A percentile compares a stretch with the other conserved stretches of the same genome.
phyloP scores from a whole-genome alignment of 2,329 filamentous ascomycete species.

The Zymoseptoria passerinii region DNA sequence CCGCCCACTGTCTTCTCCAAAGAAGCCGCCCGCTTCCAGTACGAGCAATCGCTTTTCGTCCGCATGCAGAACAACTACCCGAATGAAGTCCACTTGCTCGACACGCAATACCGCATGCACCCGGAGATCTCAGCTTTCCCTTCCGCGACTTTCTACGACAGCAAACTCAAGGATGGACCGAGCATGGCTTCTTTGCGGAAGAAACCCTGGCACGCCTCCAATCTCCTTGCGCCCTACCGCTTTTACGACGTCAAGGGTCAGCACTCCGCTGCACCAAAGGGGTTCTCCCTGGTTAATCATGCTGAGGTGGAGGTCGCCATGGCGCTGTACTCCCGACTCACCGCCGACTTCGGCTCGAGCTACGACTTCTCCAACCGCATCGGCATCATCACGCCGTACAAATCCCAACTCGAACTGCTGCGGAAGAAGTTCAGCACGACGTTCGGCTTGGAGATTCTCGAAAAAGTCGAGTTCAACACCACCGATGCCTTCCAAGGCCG shows the following conservation, averaged over 20 bases:
- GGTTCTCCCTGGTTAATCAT: constrained; percentile 83
- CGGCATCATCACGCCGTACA: constrained; percentile 97
- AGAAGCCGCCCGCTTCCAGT: constrained; percentile 83
- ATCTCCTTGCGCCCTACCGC: constrained; percentile 79
- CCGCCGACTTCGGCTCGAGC: constrained; percentile 52
- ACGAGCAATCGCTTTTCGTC: constrained; percentile 96
- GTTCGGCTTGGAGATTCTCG: constrained; percentile 68
- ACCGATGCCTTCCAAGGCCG: constrained; percentile 96
- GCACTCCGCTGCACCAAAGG: constrained; percentile 70
- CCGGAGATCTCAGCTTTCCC: constrained; percentile 91
- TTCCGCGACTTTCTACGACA: constrained; percentile 85
- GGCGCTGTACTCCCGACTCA: constrained; percentile 72
- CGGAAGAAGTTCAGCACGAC: constrained; percentile 62
- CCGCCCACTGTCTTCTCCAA: constrained; percentile 93
- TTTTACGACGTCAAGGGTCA: constrained; percentile 95
- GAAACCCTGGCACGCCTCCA: constrained; percentile 77
- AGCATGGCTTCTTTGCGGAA: constrained; percentile 59
- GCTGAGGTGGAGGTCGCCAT: constrained; percentile 82
- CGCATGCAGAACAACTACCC: constrained; percentile 94
- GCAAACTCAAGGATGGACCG: constrained; percentile 68
- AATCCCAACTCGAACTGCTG: constrained; percentile 77
- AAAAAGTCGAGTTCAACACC: constrained; percentile 91
- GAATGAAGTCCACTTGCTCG: constrained; percentile 82
- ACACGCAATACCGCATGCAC: constrained; percentile 98
- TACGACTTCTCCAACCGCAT: constrained; percentile 60